Evolutionary conservation across 495 filamentous ascomycete species (phyloP).

Genomic region (Aspergillus sclerotioniger): DNA sequence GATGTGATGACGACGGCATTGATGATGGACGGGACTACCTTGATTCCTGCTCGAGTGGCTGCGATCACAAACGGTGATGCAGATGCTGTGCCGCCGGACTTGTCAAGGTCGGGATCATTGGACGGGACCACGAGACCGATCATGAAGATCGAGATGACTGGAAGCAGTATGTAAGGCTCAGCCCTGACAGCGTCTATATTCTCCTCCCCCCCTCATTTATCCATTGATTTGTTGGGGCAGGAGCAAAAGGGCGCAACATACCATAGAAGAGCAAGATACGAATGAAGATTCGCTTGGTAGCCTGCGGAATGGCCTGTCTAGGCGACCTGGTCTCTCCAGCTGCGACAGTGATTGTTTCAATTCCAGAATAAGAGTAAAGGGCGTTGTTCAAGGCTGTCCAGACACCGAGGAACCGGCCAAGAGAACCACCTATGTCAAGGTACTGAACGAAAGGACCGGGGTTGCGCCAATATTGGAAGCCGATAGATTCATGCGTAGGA

Average conservation of each 20-base stretch:
- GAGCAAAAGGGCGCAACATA: too few relatives aligned
- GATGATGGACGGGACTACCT: conserved; percentile 66
- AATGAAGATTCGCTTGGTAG: conserved; percentile 74
- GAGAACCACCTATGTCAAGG: conserved; percentile 24
- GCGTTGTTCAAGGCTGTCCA: conserved; percentile 39
- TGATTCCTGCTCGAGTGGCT: conserved; percentile 57
- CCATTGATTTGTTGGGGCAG: too few relatives aligned
- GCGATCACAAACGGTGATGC: conserved; percentile 49
- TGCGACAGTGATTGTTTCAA: conserved; percentile 69
- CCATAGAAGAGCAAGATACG: conserved; percentile 77
- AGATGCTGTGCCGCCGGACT: conserved; percentile 13
- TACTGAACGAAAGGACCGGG: conserved; percentile 49
- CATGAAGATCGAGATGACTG: conserved; percentile 44
- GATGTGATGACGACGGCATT: conserved; percentile 70
- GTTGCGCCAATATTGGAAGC: conserved; percentile 48
- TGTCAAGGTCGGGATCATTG: conserved; percentile 40
- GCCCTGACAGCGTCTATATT: too few relatives aligned
- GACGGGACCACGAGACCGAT: conserved; percentile 51
- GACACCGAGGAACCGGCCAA: conserved; percentile 45
- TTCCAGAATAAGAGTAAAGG: conserved; percentile 48
- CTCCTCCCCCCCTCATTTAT: too few relatives aligned
- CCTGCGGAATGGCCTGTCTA: conserved; percentile 67
- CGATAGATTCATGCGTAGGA: conserved; percentile 22
- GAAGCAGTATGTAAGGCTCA: too few relatives aligned
- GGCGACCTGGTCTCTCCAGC: conserved; percentile 78